These are phyloP conservation scores for Blastomyces percursus DNA, from an alignment of 2,329 filamentous ascomycete species.

Conservation along the genomic window DNA sequence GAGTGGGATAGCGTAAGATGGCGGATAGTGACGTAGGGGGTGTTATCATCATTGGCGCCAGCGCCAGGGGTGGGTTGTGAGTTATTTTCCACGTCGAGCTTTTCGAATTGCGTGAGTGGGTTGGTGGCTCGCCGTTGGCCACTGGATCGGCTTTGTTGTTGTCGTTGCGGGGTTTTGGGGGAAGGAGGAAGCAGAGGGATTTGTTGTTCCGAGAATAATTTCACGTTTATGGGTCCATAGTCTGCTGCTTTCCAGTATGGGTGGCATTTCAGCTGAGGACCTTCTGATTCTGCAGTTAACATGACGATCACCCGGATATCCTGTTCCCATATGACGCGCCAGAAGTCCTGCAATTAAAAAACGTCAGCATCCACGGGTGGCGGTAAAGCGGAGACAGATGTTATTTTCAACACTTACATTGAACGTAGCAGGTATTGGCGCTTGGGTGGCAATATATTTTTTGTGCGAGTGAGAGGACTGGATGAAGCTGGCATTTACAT, in stretches of 20 bases:
- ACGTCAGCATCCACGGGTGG: background rate
- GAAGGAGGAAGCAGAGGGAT: constrained; percentile 55
- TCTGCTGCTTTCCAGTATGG: constrained; percentile 76
- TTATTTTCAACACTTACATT: constrained; percentile 47
- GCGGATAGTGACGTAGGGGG: constrained; percentile 68
- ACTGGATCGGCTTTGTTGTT: constrained; percentile 21
- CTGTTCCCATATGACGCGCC: constrained; percentile 95
- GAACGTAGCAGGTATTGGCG: constrained; percentile 83
- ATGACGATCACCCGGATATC: constrained; percentile 92
- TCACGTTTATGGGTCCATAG: constrained; percentile 67
- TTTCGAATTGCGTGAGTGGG: constrained; percentile 22
- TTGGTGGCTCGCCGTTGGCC: constrained; percentile 29
- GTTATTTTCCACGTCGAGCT: constrained; percentile 20
- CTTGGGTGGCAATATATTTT: constrained; percentile 90
- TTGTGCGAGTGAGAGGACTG: constrained; percentile 73
- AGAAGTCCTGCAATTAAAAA: constrained; percentile 62
- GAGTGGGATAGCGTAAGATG: constrained; percentile 76
- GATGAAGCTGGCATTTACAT: constrained; percentile 87
- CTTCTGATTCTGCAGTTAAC: constrained; percentile 88
- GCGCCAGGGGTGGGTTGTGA: constrained; percentile 1
- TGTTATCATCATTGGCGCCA: constrained; percentile 38
- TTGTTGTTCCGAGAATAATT: constrained; percentile 67
- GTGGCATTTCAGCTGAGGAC: constrained; percentile 88
- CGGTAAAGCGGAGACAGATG: background rate
- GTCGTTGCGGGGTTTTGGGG: constrained; percentile 23